Evolutionary conservation across 1,139 yeast species (phyloP).

Genomic region (Yamadazyma songkhlaensis): DNA sequence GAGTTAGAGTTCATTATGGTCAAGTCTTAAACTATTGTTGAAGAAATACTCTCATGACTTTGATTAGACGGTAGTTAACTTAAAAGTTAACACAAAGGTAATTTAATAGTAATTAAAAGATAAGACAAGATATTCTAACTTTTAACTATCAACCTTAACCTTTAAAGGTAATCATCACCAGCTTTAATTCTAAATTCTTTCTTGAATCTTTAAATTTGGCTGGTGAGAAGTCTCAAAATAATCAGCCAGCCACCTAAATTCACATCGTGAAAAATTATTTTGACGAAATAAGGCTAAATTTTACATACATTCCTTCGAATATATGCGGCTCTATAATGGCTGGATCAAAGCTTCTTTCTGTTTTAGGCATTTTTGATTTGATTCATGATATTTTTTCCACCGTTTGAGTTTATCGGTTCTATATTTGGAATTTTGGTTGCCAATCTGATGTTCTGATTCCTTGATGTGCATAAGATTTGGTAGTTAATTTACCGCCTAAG

Average conservation of each 20-base stretch:
- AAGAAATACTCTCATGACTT: too few species aligned
- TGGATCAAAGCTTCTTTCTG: neutral
- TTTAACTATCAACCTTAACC: too few species aligned
- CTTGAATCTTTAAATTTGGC: neutral
- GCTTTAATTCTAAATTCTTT: neutral
- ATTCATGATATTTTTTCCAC: neutral
- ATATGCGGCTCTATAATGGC: neutral
- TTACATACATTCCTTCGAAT: conserved; percentile 1
- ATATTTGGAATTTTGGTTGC: conserved; percentile 3
- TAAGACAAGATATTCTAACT: too few species aligned
- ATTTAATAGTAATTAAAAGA: too few species aligned
- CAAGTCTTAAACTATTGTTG: too few species aligned
- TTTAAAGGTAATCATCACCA: conserved; percentile 1
- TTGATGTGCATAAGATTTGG: neutral
- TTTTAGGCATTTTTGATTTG: conserved; percentile 1
- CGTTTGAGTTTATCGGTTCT: neutral
- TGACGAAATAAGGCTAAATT: neutral
- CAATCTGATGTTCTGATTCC: neutral
- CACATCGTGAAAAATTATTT: too few species aligned
- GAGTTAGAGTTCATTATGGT: too few species aligned
- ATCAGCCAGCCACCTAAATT: conserved; percentile 2
- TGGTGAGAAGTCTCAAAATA: conserved; percentile 1
- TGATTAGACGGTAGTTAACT: too few species aligned
- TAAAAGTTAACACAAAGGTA: too few species aligned
- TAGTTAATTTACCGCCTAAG: neutral